Base-by-base conservation (phyloP, 768 basidiomycete genomes). In the Podaxis sp. region DNA sequence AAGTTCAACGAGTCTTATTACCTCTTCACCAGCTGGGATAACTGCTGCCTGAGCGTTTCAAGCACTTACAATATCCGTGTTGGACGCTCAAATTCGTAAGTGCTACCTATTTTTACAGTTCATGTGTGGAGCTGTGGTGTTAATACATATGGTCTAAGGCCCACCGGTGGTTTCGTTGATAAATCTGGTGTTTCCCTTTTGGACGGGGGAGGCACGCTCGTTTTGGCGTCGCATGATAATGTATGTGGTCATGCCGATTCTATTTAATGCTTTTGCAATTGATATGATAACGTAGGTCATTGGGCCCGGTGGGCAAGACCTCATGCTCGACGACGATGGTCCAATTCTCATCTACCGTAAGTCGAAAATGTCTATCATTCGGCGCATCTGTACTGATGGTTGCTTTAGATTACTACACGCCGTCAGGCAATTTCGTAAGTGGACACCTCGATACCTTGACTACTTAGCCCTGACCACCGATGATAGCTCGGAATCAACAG, bases 61-160 rank as follows among this genome's bases (percentile, higher is more conserved):
- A 83, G 82, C 71, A 85, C 83, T 0, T 86, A 86, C 66, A 87
- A 85, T 63, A 86, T 85, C 60, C 79, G 83, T 8, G 84, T 87
- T 37, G 83, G 83, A 25, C 76, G 85, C 29, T 79, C 82, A 3
- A 67, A 74, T 6, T 76, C 71, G 81, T 81, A 53, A 40, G 76
- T 69, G 33, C 8, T 9, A 24, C 33, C 25, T 33, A 47, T 22
- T 33, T 12, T 25, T 11, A 22, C 19, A 17, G 25, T 24, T 24
- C 0, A 49, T 40, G 24, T 4, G 9, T 24, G 37, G 27, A 12
- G 19, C 59, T 54, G 50, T 17, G 22, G 17, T 63, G 40, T 19
- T 27, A 36, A 36, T 43, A 36, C 8, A n/a, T 53, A 38, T 25
- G 12, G 12, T 38, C 33, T 27, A 41, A 83, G 83, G 37, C 67